A percentile compares a stretch with the other conserved stretches of the same genome.
Evolutionary conservation across 2,329 filamentous ascomycete genomes (phyloP).

Genomic region (Neoarthrinium moseri): DNA sequence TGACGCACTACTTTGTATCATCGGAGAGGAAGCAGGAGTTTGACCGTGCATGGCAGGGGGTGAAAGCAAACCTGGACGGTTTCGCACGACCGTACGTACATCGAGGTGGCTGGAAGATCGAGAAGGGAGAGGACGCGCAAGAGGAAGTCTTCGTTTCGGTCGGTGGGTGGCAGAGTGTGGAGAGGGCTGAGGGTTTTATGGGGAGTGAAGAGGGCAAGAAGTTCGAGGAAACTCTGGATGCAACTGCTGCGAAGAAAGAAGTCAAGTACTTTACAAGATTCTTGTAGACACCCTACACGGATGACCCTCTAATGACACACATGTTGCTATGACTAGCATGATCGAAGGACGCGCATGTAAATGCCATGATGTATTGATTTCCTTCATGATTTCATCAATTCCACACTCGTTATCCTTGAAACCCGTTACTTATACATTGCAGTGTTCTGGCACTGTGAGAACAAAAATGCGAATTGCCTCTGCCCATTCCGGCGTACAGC

Average conservation of each 20-base stretch:
- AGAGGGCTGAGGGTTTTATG: neutral
- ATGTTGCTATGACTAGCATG: too few relatives aligned
- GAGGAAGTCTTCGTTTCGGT: slow-evolving; percentile 1
- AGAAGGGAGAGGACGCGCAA: slow-evolving; percentile 5
- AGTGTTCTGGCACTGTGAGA: too few relatives aligned
- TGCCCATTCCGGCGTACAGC: too few relatives aligned
- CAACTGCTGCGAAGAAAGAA: neutral
- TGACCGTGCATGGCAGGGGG: neutral
- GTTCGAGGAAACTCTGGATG: neutral
- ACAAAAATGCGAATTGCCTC: too few relatives aligned
- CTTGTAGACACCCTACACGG: neutral
- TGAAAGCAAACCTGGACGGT: neutral
- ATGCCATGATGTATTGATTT: too few relatives aligned
- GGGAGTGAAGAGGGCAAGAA: neutral
- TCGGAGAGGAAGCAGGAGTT: slow-evolving; percentile 3
- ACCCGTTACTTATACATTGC: too few relatives aligned
- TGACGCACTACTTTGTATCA: slow-evolving; percentile 24
- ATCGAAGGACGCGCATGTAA: too few relatives aligned
- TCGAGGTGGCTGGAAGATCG: slow-evolving; percentile 8
- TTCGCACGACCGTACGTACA: neutral
- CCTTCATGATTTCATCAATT: too few relatives aligned
- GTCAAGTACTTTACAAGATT: neutral
- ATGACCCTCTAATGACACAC: too few relatives aligned
- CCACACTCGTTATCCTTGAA: too few relatives aligned
- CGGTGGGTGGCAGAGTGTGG: slow-evolving; percentile 2